These are phyloP conservation scores for Cladophialophora yegresii DNA, from an alignment of 2,329 filamentous ascomycete genomes.

Conservation along the genomic window DNA sequence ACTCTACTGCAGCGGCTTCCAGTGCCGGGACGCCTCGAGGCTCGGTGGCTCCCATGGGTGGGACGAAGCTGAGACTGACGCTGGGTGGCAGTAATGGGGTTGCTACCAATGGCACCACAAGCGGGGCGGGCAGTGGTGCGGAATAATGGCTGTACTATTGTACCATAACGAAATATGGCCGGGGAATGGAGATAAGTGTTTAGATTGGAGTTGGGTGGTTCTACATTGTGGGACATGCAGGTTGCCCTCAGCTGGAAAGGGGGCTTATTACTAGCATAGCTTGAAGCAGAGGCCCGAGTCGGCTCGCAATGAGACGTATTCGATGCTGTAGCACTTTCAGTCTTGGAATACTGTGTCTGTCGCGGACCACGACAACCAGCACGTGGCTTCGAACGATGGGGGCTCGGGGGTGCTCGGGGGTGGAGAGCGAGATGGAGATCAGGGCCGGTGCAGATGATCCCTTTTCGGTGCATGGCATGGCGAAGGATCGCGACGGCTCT, in stretches of 20 bases:
- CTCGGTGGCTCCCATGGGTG: constrained; percentile 55
- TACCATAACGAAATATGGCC: constrained; percentile 25
- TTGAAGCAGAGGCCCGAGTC: background rate
- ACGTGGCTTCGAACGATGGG: too few relatives aligned
- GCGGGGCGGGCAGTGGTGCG: constrained; percentile 41
- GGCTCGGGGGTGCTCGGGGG: too few relatives aligned
- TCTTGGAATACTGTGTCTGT: background rate
- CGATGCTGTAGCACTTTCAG: background rate
- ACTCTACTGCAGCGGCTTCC: constrained; percentile 53
- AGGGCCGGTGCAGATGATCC: background rate
- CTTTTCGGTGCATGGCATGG: background rate
- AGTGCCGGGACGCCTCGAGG: constrained; percentile 64
- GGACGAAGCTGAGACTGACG: constrained; percentile 69
- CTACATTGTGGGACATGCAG: background rate
- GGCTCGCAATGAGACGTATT: background rate
- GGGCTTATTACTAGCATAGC: background rate
- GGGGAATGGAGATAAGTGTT: constrained; percentile 5
- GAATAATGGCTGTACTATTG: constrained; percentile 37
- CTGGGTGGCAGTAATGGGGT: constrained; percentile 51
- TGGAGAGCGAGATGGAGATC: background rate
- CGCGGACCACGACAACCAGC: background rate
- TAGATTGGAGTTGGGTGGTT: background rate
- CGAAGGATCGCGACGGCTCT: background rate
- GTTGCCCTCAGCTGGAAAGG: background rate
- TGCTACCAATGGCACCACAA: constrained; percentile 40